A percentile compares a stretch with the other conserved stretches of the same genome.
phyloP scores from a whole-genome alignment of 805 yeast species.

The Starmerella asiatica region DNA sequence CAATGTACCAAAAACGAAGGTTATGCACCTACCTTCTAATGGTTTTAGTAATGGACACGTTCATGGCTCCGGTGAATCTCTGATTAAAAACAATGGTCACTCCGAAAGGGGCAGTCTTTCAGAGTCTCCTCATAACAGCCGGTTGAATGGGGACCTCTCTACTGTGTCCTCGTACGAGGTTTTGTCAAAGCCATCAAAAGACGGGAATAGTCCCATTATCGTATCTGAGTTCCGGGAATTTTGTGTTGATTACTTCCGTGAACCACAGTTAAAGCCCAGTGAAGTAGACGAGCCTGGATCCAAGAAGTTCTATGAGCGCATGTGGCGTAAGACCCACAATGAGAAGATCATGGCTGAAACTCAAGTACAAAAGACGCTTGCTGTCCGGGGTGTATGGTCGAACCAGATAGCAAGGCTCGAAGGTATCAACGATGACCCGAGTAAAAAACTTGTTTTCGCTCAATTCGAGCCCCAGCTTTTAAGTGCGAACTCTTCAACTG shows the following conservation, averaged over 20 bases:
- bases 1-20: neutral
- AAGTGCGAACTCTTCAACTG: conserved; percentile 64
- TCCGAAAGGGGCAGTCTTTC: too few species aligned
- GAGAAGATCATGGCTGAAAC: conserved; percentile 77
- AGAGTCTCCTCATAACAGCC: neutral
- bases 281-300: conserved; percentile 91
- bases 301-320: conserved; percentile 59
- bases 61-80: too few species aligned
- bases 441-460: conserved; percentile 49
- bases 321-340: conserved; percentile 85
- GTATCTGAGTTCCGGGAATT: conserved; percentile 30
- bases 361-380: conserved; percentile 74
- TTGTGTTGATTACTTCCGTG: conserved; percentile 80
- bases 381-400: conserved; percentile 79
- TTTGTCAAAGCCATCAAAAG: neutral
- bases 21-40: neutral
- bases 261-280: conserved; percentile 77
- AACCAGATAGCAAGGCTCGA: conserved; percentile 56
- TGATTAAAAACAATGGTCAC: too few species aligned
- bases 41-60: neutral
- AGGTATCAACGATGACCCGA: conserved; percentile 10
- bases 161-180: neutral
- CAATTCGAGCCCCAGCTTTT: conserved; percentile 81
- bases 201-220: conserved; percentile 23
- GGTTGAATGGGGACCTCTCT: neutral